Evolutionary conservation across 2,329 filamentous ascomycete genomes (phyloP).

Genomic region (Polytolypa hystricis): DNA sequence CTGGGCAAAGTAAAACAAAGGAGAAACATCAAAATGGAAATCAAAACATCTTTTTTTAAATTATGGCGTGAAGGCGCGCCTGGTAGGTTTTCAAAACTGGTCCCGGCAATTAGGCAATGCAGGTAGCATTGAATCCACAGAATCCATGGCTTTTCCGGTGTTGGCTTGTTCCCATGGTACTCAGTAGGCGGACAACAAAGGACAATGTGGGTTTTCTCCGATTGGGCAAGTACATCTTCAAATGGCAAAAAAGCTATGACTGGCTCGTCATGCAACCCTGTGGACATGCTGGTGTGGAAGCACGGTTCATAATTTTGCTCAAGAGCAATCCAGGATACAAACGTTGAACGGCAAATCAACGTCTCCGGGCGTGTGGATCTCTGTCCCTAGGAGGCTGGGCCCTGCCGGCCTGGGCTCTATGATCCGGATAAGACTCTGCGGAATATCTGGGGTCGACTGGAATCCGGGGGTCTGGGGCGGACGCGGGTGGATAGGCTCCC

Average conservation of each 20-base stretch:
- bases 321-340: too few species aligned
- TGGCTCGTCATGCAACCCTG: too few species aligned
- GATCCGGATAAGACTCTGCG: conserved; percentile 27
- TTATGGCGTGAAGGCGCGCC: too few species aligned
- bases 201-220: too few species aligned
- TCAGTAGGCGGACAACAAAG: neutral
- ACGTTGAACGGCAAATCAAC: too few species aligned
- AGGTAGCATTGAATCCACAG: conserved; percentile 2
- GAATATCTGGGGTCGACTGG: conserved; percentile 34
- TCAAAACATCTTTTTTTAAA: neutral
- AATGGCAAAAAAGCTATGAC: too few species aligned
- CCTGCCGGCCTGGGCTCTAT: conserved; percentile 21
- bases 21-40: neutral
- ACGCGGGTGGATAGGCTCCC: conserved; percentile 30
- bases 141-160: conserved; percentile 4
- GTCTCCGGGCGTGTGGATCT: neutral
- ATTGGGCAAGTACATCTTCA: too few species aligned
- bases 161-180: conserved; percentile 9
- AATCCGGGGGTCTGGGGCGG: conserved; percentile 32
- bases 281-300: too few species aligned
- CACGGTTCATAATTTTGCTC: too few species aligned
- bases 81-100: too few species aligned
- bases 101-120: conserved; percentile 6
- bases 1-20: neutral
- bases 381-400: conserved; percentile 29